Conservation (phyloP, 176 grass and related monocot genomes). For the Oryza longistaminata region DNA sequence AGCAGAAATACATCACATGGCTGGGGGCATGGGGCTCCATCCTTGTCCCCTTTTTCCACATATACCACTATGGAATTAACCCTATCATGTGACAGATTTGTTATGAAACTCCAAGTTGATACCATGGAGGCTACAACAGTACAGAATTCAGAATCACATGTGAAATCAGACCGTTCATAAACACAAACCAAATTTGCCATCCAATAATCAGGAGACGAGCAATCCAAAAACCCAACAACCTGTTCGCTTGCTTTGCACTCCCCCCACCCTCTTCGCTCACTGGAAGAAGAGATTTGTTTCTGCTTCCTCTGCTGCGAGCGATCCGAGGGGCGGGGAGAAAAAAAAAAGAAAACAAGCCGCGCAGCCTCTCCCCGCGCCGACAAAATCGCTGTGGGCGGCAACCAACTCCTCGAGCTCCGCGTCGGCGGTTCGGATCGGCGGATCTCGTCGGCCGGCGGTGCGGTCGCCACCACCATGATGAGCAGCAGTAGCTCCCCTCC, state of each 20-base stretch:
- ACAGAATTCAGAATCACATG: not conserved
- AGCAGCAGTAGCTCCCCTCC: slow-evolving; percentile 23
- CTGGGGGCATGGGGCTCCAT: not conserved
- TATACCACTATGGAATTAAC: too few species aligned
- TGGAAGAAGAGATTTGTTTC: not conserved
- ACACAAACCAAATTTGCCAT: not conserved
- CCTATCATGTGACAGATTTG: not conserved
- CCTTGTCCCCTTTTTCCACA: not conserved
- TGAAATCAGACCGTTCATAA: not conserved
- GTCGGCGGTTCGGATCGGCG: not conserved
- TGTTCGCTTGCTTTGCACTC: slow-evolving; percentile 40
- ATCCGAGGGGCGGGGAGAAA: not conserved
- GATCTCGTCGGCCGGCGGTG: not conserved
- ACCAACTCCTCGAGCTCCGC: not conserved
- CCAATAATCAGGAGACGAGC: not conserved
- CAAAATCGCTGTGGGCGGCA: not conserved
- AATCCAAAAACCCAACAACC: not conserved
- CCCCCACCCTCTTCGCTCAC: not conserved
- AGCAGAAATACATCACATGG: not conserved
- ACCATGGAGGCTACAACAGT: not conserved
- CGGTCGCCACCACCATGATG: slow-evolving; percentile 35
- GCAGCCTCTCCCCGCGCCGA: not conserved
- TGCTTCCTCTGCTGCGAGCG: slow-evolving; percentile 17
- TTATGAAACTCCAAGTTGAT: not conserved
- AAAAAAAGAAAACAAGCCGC: not conserved